Base-by-base conservation (phyloP, 2,329 filamentous ascomycete species). In the Pseudogymnoascus sp. region DNA sequence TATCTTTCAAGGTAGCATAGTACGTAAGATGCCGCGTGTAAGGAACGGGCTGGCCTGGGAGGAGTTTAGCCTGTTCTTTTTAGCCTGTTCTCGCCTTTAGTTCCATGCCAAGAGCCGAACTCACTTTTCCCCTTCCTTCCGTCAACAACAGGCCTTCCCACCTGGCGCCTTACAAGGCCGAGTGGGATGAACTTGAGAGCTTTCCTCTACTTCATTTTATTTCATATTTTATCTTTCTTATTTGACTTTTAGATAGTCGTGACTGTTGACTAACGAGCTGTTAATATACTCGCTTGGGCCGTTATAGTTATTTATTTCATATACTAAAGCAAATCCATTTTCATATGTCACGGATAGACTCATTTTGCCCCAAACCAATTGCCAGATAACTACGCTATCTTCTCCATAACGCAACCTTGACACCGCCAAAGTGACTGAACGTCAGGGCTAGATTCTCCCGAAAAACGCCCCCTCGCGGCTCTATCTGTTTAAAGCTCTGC, bases 401-500 rank as follows among this genome's bases (percentile, higher is more conserved):
- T 38, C 37, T 38, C 37, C n/a, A 38, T 38, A 38, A 38, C 2
- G 37, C n/a, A 16, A 38, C 37, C 37, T 16, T 38, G 8, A 38
- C 37, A 6, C 37, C n/a, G n/a, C 37, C 14, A 38, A 38, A 38
- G 37, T 38, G 37, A 38, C 37, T 38, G 8, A 67, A 34, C 10
- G 70, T 72, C 3, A 73, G 7, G 8, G 68, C 69, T 36, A 71
- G 53, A 8, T 31, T 21, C 59, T 72, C 70, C 11, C 34, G 46
- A 12, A 67, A 65, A 1, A 53, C 59, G 8, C 56, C 37, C n/a
- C 63, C 71, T 61, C 69, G 63, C 18, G 62, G 46, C 62, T 71
- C 69, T 11, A 73, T 68, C 5, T 62, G 63, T 59, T 69, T 69
- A 63, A 76, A 76, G 8, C 63, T 62, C 61, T 76, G 74, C 11